Evolutionary conservation across 2,329 filamentous ascomycete genomes (phyloP), one percentile per base, ranked within the genome.

Genomic region (Arthrocladium fulminans): DNA sequence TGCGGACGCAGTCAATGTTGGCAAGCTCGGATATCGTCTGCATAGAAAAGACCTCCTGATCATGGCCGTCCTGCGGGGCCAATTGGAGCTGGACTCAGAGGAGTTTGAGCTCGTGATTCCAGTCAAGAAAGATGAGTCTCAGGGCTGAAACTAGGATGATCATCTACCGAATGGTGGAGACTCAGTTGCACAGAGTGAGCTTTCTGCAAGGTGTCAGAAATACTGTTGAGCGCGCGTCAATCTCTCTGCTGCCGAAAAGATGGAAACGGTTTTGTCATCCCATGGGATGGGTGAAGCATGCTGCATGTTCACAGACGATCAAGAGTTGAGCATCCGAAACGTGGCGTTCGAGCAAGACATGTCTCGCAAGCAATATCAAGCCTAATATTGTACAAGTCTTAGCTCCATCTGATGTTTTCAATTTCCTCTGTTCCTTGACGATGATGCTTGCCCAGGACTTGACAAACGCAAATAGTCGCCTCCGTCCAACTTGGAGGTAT

Each of bases 41-140:
- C 73, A 66, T 43, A 60, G 60, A n/a, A 71, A 66, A 52, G 67
- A 72, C 29, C 56, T 74, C 2, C 54, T 75, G 10, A 61, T 65
- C 0, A 60, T 65, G 34, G 67, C 67, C 46, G 67, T 73, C 35
- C 56, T 74, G 17, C 61, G 65, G n/a, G 72, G 69, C 1, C 48
- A 54, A 2, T 45, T 74, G 2, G 63, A 72, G 30, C 54, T 67
- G 1, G 59, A 67, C 20, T 41, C 45, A 10, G 59, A 67, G 1
- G 69, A 72, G 40, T 69, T 69, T 56, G 60, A 47, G 19, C 19
- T 51, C 19, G 40, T 27, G 22, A 30, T 30, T 7, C 40, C 27
- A 13, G n/a, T 49, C 27, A 49, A 49, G 24, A 13, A 45, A 12
- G 47, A 44, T 23, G 37, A 29, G 7, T 27, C 23, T 5, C 32